Evolutionary conservation across 2,329 filamentous ascomycete genomes (phyloP).

Genomic region (Grosmannia serpens): DNA sequence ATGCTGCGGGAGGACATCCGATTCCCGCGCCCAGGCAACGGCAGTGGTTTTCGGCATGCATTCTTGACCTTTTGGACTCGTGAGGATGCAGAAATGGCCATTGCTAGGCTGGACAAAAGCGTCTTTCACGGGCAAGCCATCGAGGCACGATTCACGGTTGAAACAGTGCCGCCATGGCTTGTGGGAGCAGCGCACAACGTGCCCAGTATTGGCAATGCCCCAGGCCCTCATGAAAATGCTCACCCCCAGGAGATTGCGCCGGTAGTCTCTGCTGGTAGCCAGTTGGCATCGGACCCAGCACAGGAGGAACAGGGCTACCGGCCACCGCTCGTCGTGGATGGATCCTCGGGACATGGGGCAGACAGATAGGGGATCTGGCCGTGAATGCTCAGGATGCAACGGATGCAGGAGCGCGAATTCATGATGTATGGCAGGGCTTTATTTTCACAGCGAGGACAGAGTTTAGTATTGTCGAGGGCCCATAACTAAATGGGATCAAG

Average conservation of each 20-base stretch:
- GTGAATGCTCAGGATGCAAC: no score
- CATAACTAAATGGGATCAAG: background rate
- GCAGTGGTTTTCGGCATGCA: slow-evolving; percentile 3
- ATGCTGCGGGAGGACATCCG: slow-evolving; percentile 8
- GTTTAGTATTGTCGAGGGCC: no score
- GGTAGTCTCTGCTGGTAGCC: no score
- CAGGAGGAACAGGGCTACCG: no score
- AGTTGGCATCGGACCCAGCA: no score
- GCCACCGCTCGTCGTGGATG: background rate
- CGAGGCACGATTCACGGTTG: slow-evolving; percentile 6
- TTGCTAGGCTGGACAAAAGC: background rate
- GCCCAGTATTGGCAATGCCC: no score
- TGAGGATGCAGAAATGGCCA: slow-evolving; percentile 1
- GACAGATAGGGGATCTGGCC: no score
- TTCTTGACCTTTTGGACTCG: slow-evolving; percentile 5
- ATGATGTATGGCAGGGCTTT: no score
- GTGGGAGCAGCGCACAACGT: background rate
- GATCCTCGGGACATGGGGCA: background rate
- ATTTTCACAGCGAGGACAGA: no score
- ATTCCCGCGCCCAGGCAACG: background rate
- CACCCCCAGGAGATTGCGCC: no score
- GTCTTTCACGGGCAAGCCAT: background rate
- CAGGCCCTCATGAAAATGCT: no score
- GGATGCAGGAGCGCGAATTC: no score
- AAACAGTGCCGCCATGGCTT: background rate